These are phyloP conservation scores for Arthroderma sp. DNA, from an alignment of 2,329 filamentous ascomycete species.

Conservation along the genomic window DNA sequence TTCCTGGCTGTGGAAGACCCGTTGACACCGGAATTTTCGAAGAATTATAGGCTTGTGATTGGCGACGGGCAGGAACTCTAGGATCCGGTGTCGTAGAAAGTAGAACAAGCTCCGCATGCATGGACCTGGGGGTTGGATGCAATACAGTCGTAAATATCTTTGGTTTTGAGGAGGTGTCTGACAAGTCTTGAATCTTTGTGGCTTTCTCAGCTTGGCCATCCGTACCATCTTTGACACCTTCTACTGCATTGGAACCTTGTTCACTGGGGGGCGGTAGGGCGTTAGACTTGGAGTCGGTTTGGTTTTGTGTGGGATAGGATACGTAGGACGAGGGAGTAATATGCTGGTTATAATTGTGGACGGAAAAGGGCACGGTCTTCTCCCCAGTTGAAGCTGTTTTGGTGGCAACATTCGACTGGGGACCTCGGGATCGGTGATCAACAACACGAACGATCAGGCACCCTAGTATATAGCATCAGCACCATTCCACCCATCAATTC, in stretches of 20 bases:
- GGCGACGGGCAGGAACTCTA: constrained; percentile 36
- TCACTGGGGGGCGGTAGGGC: neutral
- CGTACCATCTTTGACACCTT: neutral
- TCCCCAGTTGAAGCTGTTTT: constrained; percentile 41
- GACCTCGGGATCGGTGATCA: constrained; percentile 60
- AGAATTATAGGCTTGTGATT: constrained; percentile 28
- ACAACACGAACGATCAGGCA: constrained; percentile 92
- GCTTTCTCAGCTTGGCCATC: constrained; percentile 32
- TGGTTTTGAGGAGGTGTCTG: constrained; percentile 36
- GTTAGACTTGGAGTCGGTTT: constrained; percentile 31
- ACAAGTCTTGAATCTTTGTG: constrained; percentile 40
- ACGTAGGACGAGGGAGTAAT: constrained; percentile 79
- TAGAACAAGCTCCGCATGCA: constrained; percentile 62
- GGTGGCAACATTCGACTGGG: constrained; percentile 44
- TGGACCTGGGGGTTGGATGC: constrained; percentile 64
- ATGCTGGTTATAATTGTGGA: constrained; percentile 85
- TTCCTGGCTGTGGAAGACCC: constrained; percentile 50
- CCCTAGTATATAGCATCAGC: constrained; percentile 23
- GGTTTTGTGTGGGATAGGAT: constrained; percentile 49
- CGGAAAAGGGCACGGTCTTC: constrained; percentile 59
- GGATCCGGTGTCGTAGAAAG: constrained; percentile 58
- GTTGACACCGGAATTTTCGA: constrained; percentile 31
- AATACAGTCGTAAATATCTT: constrained; percentile 67
- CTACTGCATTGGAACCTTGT: neutral
- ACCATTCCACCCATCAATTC: neutral